Evolutionary conservation across 2,329 filamentous ascomycete genomes (phyloP).

Genomic region (Aureobasidium subglaciale): DNA sequence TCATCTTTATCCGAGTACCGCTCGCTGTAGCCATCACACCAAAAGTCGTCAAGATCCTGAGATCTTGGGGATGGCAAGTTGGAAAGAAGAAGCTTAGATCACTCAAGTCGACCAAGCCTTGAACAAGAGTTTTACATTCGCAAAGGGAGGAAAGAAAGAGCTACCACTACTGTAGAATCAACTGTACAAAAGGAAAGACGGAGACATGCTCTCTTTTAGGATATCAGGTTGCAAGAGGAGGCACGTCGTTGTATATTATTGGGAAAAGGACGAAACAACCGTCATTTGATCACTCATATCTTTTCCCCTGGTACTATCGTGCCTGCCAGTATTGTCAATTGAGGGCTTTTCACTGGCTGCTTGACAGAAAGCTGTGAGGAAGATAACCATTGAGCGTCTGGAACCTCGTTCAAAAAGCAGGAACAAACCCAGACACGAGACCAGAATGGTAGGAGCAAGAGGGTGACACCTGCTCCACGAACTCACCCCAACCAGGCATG

Average conservation of each 20-base stretch:
- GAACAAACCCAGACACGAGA: no score
- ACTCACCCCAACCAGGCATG: no score
- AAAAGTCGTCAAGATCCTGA: slow-evolving; percentile 83
- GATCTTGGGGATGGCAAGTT: slow-evolving; percentile 91
- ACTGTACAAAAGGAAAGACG: not conserved
- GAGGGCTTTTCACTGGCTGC: no score
- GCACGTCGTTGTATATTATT: not conserved
- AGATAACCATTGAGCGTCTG: no score
- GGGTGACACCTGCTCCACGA: no score
- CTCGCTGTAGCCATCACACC: slow-evolving; percentile 84
- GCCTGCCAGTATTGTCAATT: no score
- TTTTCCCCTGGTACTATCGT: not conserved
- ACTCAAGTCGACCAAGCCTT: not conserved
- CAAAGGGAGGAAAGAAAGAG: not conserved
- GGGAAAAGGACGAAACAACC: not conserved
- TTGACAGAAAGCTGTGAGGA: no score
- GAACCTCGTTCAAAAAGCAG: no score
- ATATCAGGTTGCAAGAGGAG: not conserved
- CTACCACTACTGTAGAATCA: not conserved
- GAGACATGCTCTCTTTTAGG: not conserved
- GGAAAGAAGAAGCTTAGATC: slow-evolving; percentile 58
- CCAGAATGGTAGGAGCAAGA: no score
- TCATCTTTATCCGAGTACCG: slow-evolving; percentile 93
- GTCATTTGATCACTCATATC: not conserved
- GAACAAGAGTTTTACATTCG: not conserved